Evolutionary conservation across 805 yeast species (phyloP), one percentile per base, ranked within the genome.

Genomic region (Schwanniomyces sp.): DNA sequence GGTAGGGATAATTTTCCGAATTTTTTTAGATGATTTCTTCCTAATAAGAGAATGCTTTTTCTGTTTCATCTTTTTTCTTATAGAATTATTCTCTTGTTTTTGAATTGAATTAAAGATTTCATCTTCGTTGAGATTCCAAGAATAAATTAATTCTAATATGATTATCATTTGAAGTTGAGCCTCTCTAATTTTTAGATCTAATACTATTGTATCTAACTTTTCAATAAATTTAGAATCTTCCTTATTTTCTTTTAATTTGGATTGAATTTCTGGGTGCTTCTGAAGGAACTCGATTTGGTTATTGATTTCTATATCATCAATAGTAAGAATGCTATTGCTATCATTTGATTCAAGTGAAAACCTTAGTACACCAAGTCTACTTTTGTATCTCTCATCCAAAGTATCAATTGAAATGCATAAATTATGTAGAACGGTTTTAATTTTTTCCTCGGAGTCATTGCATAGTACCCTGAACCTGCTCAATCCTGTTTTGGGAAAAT

Each of bases 111-210:
- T 64, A 55, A 71, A 63, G 56, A 64, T 72, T 16, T 52, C 63
- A 24, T 49, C 57, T 58, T 67, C 78, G 45, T 74, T 75, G 7
- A 72, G 50, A 5, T 59, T 61, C 47, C 67, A 58, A 9, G 64
- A 41, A 18, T 59, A 52, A 2, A 81, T 58, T 3, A 79, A 46
- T 52, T 82, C 86, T 36, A 82, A 53, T 2, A 78, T 51, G 0
- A 80, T 50, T 2, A 82, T 53, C 0, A 80, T 64, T 55, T 82
- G 86, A 28, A 82, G 56, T 51, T 81, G 84, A 1, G 83, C 77
- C 52, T 82, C 86, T 30, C 85, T 63, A 2, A 78, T 66, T 51
- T 81, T 82, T 48, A 81, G 63, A 34, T 74, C 70, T 34, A 66
- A 58, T 2, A 69, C 56, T 1, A 76, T 49, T 12, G 63, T 68